Conservation (phyloP, 2,329 filamentous ascomycete genomes). For the Fusarium subglutinans region DNA sequence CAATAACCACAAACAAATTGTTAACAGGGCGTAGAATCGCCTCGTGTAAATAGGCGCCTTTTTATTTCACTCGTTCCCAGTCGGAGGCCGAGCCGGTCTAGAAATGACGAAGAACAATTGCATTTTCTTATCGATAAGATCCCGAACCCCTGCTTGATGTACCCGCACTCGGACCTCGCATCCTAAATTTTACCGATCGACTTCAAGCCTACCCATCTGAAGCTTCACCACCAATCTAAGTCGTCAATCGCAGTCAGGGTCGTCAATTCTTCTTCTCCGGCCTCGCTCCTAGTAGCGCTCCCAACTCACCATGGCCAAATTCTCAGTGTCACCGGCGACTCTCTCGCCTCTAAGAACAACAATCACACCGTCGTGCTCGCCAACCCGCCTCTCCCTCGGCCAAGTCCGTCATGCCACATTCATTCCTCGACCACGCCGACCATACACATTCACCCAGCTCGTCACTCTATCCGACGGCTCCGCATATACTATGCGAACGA, state of each 20-base stretch:
- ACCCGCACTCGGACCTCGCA: constrained; percentile 30
- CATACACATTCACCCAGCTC: constrained; percentile 97
- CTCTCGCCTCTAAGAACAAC: constrained; percentile 44
- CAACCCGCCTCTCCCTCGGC: constrained; percentile 46
- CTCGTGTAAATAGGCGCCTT: not conserved
- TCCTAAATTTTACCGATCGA: constrained; percentile 44
- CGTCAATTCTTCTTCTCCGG: constrained; percentile 17
- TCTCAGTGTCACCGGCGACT: constrained; percentile 41
- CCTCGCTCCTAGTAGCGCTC: not conserved
- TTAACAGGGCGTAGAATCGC: not conserved
- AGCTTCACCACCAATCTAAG: constrained; percentile 20
- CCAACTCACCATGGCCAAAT: constrained; percentile 43
- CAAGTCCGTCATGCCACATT: constrained; percentile 86
- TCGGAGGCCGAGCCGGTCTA: constrained; percentile 9
- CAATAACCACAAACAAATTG: not conserved
- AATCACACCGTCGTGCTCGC: constrained; percentile 41
- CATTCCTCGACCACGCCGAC: constrained; percentile 85
- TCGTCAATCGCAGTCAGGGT: constrained; percentile 16
- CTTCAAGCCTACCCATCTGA: constrained; percentile 14
- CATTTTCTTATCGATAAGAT: constrained; percentile 44
- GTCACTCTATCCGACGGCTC: constrained; percentile 91
- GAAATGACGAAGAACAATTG: constrained; percentile 28
- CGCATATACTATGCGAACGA: constrained; percentile 82
- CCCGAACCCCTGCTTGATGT: constrained; percentile 10
- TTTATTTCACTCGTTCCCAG: constrained; percentile 9